Conservation (phyloP, 2,329 filamentous ascomycete genomes). For the Fusarium sp. region DNA sequence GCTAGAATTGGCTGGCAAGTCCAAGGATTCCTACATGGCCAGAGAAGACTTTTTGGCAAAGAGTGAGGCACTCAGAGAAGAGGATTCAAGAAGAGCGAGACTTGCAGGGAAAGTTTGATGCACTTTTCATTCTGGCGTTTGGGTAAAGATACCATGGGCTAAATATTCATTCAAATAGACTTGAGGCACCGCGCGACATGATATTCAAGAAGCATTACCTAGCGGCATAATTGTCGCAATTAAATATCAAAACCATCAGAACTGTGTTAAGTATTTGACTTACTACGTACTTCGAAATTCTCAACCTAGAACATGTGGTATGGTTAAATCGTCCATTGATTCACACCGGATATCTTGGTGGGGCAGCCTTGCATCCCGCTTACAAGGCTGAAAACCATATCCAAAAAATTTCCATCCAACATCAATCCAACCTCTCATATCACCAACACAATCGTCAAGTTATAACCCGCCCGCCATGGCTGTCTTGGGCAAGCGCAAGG, state of each 20-base stretch:
- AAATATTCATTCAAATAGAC: slow-evolving; percentile 8
- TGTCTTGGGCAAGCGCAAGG: slow-evolving; percentile 65
- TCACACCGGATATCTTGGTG: slow-evolving; percentile 24
- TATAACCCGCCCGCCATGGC: slow-evolving; percentile 52
- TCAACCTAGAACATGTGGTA: neutral
- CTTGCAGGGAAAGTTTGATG: slow-evolving; percentile 54
- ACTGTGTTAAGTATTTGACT: neutral
- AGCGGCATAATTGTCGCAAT: neutral
- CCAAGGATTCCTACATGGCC: slow-evolving; percentile 72
- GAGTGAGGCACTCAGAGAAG: slow-evolving; percentile 72
- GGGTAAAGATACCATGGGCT: slow-evolving; percentile 47
- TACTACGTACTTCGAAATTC: neutral
- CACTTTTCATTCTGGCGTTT: slow-evolving; percentile 36
- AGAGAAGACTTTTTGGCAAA: slow-evolving; percentile 75
- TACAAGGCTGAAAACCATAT: slow-evolving; percentile 42
- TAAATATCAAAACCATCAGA: neutral
- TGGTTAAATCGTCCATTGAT: neutral
- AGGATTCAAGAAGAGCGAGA: slow-evolving; percentile 68
- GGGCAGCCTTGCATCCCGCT: slow-evolving; percentile 46
- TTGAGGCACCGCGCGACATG: neutral
- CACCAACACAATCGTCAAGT: slow-evolving; percentile 6
- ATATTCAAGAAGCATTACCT: neutral
- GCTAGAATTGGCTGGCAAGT: slow-evolving; percentile 72
- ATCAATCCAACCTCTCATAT: slow-evolving; percentile 5
- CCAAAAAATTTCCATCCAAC: slow-evolving; percentile 37